phyloP scores from a whole-genome alignment of 306 rosid species.

The Gillenia trifoliata region DNA sequence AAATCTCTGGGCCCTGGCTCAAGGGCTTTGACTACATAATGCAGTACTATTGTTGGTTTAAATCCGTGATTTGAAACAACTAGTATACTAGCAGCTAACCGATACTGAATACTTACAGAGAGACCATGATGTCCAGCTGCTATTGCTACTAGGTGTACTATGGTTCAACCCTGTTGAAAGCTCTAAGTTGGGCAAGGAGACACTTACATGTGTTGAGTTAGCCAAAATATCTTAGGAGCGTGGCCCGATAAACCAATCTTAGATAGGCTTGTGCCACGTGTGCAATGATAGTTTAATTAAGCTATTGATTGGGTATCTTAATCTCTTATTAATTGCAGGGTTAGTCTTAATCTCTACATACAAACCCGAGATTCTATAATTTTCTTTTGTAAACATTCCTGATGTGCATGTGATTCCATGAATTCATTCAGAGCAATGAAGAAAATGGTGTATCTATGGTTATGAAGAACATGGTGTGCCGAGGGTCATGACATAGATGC shows the following conservation, averaged over 20 bases:
- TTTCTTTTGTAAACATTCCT: no score
- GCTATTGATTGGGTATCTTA: no score
- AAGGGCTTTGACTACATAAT: background rate
- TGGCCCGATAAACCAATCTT: background rate
- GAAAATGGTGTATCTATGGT: background rate
- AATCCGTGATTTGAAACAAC: background rate
- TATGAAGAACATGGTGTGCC: background rate
- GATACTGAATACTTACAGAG: background rate
- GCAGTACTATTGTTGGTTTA: background rate
- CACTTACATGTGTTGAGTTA: background rate
- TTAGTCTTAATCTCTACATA: no score
- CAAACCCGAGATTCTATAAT: no score
- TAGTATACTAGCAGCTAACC: background rate
- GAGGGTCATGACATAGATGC: background rate
- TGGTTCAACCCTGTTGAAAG: background rate
- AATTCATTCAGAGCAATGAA: background rate
- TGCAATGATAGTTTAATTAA: no score
- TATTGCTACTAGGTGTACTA: background rate
- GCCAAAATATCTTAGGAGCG: background rate
- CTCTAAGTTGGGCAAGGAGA: background rate
- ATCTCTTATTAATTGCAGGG: no score
- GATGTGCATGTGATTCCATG: no score
- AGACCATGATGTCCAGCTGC: background rate
- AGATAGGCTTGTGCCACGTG: no score
- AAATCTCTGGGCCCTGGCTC: background rate